These are phyloP conservation scores for Gautieria morchelliformis DNA, from an alignment of 768 basidiomycete species.

Conservation along the genomic window DNA sequence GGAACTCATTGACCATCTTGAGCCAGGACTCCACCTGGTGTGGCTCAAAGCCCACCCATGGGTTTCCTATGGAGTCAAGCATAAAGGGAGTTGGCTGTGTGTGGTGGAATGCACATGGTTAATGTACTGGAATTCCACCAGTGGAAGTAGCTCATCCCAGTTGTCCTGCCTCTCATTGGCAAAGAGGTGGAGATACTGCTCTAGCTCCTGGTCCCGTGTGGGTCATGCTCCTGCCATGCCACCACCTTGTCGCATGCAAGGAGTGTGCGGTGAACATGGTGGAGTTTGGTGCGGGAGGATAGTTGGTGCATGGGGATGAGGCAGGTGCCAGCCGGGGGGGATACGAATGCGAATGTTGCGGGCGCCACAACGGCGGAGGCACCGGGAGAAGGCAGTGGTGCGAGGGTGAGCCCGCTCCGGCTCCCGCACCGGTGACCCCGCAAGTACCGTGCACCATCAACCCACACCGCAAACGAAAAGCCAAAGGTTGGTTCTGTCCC, in stretches of 20 bases:
- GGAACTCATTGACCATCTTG: no score
- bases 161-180: no score
- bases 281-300: slow-evolving; percentile 91
- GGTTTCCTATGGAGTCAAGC: no score
- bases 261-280: slow-evolving; percentile 97
- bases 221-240: slow-evolving; percentile 86
- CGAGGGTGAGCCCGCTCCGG: slow-evolving; percentile 9
- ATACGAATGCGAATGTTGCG: slow-evolving; percentile 19
- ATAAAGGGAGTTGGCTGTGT: no score
- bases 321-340: slow-evolving; percentile 13
- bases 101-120: no score
- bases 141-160: no score
- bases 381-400: not conserved
- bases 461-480: slow-evolving; percentile 57
- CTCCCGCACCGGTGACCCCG: slow-evolving; percentile 12
- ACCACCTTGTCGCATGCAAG: slow-evolving; percentile 91
- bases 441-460: slow-evolving; percentile 11
- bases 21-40: no score
- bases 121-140: no score
- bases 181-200: no score
- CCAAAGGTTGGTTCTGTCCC: slow-evolving; percentile 97
- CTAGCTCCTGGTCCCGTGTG: slow-evolving; percentile 78
- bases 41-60: no score
- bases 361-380: slow-evolving; percentile 17
- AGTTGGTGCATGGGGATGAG: slow-evolving; percentile 49